Conservation (phyloP, 768 basidiomycete genomes). For the Postia placenta region DNA sequence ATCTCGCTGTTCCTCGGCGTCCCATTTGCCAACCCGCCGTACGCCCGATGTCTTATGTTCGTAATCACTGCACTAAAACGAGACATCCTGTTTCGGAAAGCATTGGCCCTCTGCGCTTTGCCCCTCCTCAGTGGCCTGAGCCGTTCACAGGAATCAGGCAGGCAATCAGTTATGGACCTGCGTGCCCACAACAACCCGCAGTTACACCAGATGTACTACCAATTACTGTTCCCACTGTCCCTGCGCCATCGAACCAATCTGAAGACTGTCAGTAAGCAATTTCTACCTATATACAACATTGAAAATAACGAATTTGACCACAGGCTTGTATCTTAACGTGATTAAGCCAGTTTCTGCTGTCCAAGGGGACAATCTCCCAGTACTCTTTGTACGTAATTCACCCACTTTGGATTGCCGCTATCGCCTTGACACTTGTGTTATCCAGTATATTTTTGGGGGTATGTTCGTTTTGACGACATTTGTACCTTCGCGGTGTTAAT, state of each 20-base stretch:
- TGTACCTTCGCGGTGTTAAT: not conserved
- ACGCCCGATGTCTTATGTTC: not conserved
- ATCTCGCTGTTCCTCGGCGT: not conserved
- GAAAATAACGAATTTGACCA: not conserved
- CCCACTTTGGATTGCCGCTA: too few species aligned
- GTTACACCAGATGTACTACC: not conserved
- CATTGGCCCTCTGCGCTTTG: not conserved
- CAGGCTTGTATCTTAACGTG: slow-evolving; percentile 1
- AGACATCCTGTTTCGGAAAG: not conserved
- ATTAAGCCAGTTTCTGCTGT: not conserved
- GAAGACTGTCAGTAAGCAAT: not conserved
- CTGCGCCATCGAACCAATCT: not conserved
- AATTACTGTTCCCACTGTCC: not conserved
- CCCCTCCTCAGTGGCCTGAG: not conserved
- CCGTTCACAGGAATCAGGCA: not conserved
- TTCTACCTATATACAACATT: not conserved
- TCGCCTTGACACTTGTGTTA: not conserved
- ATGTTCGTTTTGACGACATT: not conserved
- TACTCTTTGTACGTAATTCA: not conserved
- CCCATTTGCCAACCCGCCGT: not conserved
- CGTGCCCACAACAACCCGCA: not conserved
- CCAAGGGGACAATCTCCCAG: not conserved
- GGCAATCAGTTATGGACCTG: not conserved
- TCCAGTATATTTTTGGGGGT: not conserved
- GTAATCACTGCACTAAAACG: not conserved